phyloP scores from a whole-genome alignment of 257 asterid species.

The Eucommia ulmoides region DNA sequence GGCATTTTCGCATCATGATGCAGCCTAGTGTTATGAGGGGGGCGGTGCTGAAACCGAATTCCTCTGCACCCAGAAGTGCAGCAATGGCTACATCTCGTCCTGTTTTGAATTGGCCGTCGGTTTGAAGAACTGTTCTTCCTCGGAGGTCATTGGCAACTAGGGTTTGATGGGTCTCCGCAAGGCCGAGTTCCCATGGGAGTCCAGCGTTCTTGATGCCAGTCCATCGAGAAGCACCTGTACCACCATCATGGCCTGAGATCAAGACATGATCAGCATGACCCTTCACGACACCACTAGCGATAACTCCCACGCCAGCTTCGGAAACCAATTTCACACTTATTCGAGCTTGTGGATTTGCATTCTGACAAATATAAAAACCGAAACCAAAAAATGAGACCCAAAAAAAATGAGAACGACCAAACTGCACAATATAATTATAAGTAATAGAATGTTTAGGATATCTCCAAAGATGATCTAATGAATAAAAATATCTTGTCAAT shows the following conservation, averaged over 20 bases:
- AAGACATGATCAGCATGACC: conserved; percentile 97
- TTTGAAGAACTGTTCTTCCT: conserved; percentile 86
- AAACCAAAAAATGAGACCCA: too few species aligned
- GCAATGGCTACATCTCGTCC: conserved; percentile 98
- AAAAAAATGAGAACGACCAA: too few species aligned
- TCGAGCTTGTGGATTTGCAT: conserved; percentile 95
- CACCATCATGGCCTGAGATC: conserved; percentile 99
- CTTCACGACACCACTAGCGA: conserved; percentile 95
- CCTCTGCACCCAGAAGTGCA: conserved; percentile 99
- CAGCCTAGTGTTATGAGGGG: conserved; percentile 96
- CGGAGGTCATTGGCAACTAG: conserved; percentile 98
- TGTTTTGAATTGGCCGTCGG: conserved; percentile 96
- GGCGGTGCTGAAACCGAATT: conserved; percentile 98
- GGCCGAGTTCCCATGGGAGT: conserved; percentile 99
- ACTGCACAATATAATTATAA: conserved; percentile 10
- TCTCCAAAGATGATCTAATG: too few species aligned
- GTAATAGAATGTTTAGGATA: too few species aligned
- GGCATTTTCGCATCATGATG: conserved; percentile 99
- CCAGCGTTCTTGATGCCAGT: conserved; percentile 99
- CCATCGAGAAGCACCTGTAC: conserved; percentile 99
- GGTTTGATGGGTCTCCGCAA: conserved; percentile 99
- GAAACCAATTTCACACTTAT: conserved; percentile 96
- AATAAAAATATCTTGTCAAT: too few species aligned
- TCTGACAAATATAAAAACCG: conserved; percentile 27
- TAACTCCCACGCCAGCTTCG: conserved; percentile 99